These are phyloP conservation scores for Citropsis articulata DNA, from an alignment of 345 rosid genomes.

Conservation along the genomic window DNA sequence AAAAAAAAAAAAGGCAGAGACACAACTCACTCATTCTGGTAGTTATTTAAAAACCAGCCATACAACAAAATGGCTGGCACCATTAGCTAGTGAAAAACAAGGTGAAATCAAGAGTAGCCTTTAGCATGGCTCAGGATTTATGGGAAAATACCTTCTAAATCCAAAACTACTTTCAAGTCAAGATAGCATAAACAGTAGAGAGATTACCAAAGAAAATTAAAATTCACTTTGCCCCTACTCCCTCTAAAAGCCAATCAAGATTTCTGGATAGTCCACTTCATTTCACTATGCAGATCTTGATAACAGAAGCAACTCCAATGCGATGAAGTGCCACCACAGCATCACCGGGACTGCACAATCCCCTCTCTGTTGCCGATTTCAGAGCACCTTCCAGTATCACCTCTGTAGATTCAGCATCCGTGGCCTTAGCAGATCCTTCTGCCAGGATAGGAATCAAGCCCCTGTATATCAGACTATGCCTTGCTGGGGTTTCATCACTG, in stretches of 20 bases:
- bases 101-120: constrained; percentile 1
- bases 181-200: constrained; percentile 9
- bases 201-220: neutral
- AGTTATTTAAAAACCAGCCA: neutral
- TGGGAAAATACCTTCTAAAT: neutral
- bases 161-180: neutral
- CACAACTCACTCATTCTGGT: neutral
- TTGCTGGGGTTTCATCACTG: constrained; percentile 91
- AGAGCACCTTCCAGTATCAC: constrained; percentile 70
- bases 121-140: constrained; percentile 1
- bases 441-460: constrained; percentile 83
- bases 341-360: constrained; percentile 69
- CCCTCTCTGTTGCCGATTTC: constrained; percentile 58
- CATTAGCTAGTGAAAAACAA: neutral
- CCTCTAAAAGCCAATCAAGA: constrained; percentile 2
- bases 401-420: constrained; percentile 86
- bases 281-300: constrained; percentile 82
- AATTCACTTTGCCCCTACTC: neutral
- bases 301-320: constrained; percentile 79
- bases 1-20: neutral
- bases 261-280: constrained; percentile 19
- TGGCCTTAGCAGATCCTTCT: constrained; percentile 93
- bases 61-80: neutral
- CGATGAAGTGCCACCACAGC: constrained; percentile 85
- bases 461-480: constrained; percentile 79